Base-by-base conservation (phyloP, 495 filamentous ascomycete species). In the Lichina pygmaea region DNA sequence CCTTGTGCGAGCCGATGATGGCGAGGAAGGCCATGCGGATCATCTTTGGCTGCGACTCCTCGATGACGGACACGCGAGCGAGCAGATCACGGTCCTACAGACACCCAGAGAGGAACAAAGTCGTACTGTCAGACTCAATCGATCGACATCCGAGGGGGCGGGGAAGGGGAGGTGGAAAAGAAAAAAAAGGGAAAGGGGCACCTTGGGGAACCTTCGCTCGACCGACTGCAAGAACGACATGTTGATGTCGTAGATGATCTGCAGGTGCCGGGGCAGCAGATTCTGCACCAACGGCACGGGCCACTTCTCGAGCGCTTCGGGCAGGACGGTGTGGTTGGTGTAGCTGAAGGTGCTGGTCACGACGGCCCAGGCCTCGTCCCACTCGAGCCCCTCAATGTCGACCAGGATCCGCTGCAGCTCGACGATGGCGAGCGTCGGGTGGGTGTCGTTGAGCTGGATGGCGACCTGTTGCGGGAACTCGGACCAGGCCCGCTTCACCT, bases 181-280 rank as follows among this genome's bases (percentile, higher is more conserved):
- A 4, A 4, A n/a, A n/a, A 38, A 39, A 39, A 37, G 12, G 7
- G 13, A 32, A 39, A 36, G 6, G 5, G 5, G 36, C 36, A 39
- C 24, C 16, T 83, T 73, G 38, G 89, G 89, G 66, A 93, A 94
- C 45, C 67, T 69, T 56, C 77, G 75, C 64, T 97, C 89, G 9
- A 97, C 86, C 6, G 54, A 61, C 57, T 93, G 86, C 43, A 97
- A 58, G 68, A 97, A 97, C 58, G 72, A 80, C 41, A 93, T 61
- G 61, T 97, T 97, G 66, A 97, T 86, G 48, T 97, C 89, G 59
- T 93, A 97, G 58, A 97, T 95, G 54, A 97, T 93, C 55, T 94
- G 83, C 42, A 95, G 70, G 58, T 97, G 89, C 41, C 89, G 78
- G 6, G 89, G 89, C 11, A 97, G 75, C 3, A 97, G 72, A 50